Percentiles rank a stretch among this genome's conserved stretches.
These are phyloP conservation scores for button mushroom (Agaricus bisporus) DNA, from an alignment of 768 basidiomycete genomes.

Conservation along the genomic window DNA sequence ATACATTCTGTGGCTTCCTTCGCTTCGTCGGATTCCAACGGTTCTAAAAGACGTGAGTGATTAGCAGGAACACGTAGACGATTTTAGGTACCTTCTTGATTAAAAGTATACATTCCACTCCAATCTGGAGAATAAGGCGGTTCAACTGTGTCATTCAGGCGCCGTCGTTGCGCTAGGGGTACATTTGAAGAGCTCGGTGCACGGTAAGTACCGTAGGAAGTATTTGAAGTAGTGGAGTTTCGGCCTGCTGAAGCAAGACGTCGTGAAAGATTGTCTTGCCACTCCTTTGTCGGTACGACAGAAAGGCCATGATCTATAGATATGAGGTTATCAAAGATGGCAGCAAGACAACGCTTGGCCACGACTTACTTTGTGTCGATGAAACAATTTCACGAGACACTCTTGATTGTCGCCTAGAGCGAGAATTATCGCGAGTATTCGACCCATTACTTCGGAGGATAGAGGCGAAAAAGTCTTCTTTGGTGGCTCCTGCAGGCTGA, in stretches of 20 bases:
- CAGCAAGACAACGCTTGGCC: neutral
- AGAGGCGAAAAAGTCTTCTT: slow-evolving; percentile 76
- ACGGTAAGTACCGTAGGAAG: slow-evolving; percentile 16
- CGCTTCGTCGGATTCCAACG: slow-evolving; percentile 25
- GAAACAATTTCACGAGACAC: slow-evolving; percentile 78
- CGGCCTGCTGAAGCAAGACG: slow-evolving; percentile 35
- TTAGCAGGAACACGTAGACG: neutral
- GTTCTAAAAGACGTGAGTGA: slow-evolving; percentile 1
- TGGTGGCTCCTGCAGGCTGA: slow-evolving; percentile 57
- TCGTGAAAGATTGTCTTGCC: slow-evolving; percentile 69
- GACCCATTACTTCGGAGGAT: slow-evolving; percentile 55
- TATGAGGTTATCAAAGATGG: neutral
- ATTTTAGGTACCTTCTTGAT: slow-evolving; percentile 22
- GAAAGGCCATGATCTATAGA: slow-evolving; percentile 51
- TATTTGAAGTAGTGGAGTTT: slow-evolving; percentile 13
- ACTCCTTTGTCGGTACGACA: slow-evolving; percentile 64
- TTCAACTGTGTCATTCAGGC: slow-evolving; percentile 31
- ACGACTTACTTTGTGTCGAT: slow-evolving; percentile 46
- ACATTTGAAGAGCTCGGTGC: slow-evolving; percentile 11
- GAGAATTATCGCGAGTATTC: slow-evolving; percentile 45
- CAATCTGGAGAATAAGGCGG: slow-evolving; percentile 34
- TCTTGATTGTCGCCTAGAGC: slow-evolving; percentile 67
- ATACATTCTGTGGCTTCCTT: slow-evolving; percentile 51
- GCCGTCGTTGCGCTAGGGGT: slow-evolving; percentile 36
- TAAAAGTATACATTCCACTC: slow-evolving; percentile 58